Evolutionary conservation across 345 rosid genomes (phyloP).

Genomic region (Gossypium mustelinum): DNA sequence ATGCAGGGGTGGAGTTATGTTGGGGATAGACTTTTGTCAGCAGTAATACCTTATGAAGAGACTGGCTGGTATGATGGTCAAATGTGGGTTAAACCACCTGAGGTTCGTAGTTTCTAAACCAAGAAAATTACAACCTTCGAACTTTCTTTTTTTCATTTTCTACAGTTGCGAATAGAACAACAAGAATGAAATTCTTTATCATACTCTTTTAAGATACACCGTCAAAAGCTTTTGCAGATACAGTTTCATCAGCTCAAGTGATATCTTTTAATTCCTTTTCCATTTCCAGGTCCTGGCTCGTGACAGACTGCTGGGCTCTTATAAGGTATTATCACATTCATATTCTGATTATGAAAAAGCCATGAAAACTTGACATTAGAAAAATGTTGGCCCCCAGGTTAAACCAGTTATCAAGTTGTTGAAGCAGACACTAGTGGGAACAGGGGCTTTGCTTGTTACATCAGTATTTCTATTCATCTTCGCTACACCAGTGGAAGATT

Average conservation of each 20-base stretch:
- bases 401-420: slow-evolving; percentile 86
- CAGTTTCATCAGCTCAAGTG: background rate
- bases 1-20: slow-evolving; percentile 94
- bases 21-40: slow-evolving; percentile 89
- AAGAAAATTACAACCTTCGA: background rate
- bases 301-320: slow-evolving; percentile 84
- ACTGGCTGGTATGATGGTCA: slow-evolving; percentile 99
- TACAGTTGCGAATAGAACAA: no score
- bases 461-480: slow-evolving; percentile 58
- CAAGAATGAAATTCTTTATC: background rate
- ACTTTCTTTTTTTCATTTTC: no score
- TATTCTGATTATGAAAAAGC: background rate
- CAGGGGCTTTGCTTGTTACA: slow-evolving; percentile 75
- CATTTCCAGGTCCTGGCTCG: slow-evolving; percentile 80
- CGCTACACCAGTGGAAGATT: slow-evolving; percentile 78
- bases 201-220: background rate
- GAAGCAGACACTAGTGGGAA: slow-evolving; percentile 79
- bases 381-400: slow-evolving; percentile 42
- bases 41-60: slow-evolving; percentile 95
- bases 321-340: slow-evolving; percentile 54
- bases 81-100: slow-evolving; percentile 96
- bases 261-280: slow-evolving; percentile 4
- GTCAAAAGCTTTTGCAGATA: background rate
- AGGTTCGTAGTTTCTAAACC: slow-evolving; percentile 42
- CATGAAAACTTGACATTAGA: slow-evolving; percentile 12